These are phyloP conservation scores for Castanea sativa DNA, from an alignment of 306 rosid genomes.

Conservation along the genomic window DNA sequence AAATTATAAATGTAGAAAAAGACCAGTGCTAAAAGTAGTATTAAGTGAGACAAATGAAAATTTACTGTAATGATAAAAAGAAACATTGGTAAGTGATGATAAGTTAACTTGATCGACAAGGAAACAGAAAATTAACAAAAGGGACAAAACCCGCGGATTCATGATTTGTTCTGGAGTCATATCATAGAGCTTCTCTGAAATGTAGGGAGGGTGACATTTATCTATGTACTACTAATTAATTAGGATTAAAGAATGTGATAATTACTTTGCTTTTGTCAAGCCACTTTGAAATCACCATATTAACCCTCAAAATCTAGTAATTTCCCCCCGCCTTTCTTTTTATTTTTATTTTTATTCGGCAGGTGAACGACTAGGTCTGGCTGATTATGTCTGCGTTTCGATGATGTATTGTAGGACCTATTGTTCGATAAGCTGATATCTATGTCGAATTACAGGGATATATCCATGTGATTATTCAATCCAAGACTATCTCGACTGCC, in stretches of 20 bases:
- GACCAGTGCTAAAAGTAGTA: too few species aligned
- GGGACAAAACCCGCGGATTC: constrained; percentile 16
- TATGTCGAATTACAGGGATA: neutral
- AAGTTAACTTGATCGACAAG: constrained; percentile 4
- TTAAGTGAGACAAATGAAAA: too few species aligned
- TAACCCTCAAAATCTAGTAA: neutral
- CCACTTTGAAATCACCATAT: constrained; percentile 4
- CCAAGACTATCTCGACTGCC: neutral
- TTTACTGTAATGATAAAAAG: too few species aligned
- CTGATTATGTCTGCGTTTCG: neutral
- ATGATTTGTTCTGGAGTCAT: constrained; percentile 3
- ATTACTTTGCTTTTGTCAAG: constrained; percentile 11
- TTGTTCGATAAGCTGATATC: neutral
- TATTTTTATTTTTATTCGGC: constrained; percentile 2
- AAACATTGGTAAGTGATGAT: neutral
- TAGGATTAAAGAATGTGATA: neutral
- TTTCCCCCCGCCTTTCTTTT: neutral
- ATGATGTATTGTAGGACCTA: neutral
- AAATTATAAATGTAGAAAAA: too few species aligned
- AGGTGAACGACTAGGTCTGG: constrained; percentile 15
- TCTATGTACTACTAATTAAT: neutral
- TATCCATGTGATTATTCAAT: neutral
- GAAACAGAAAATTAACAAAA: neutral
- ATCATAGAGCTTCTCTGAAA: neutral
- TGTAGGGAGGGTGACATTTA: constrained; percentile 16